Evolutionary conservation across 176 grass and related monocot species (phyloP), one percentile per base, ranked within the genome.

Genomic region (Triticum dicoccoides): DNA sequence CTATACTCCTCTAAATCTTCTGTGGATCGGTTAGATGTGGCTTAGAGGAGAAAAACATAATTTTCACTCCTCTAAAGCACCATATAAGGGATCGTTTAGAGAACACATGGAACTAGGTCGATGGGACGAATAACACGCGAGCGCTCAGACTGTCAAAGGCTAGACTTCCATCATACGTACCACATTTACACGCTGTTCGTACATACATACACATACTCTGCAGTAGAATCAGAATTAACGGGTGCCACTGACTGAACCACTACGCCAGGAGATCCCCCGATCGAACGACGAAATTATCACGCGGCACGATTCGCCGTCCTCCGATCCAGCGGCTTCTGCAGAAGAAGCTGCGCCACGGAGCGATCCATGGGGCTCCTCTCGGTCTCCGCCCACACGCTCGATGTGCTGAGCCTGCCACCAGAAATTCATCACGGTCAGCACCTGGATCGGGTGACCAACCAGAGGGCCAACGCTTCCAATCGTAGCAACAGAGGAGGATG

Each of bases 281-380:
- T 25, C 3, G 38, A 25, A 54, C 5, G 5, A 54, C 0, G 15
- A 18, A 6, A 73, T 73, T 2, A 27, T 47, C 6, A 47, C 3
- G 71, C 39, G 61, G 17, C 42, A 7, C 23, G 66, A 8, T 83
- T 71, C 25, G 67, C n/a, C 24, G 71, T 44, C 47, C 42, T 89
- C 52, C 2, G 9, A 17, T 65, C 5, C 13, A 20, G 61, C 9
- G 65, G 73, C 79, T 87, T 92, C 44, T 79, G 76, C 24, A 90
- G 89, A 45, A 95, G 90, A 11, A 95, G 88, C 59, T 88, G 69
- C 18, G 83, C 86, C 20, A 92, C 86, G 1, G 88, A 87, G 44
- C 78, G 86, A 79, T 95, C 90, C 63, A 90, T 70, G 1, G 88
- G 77, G 70, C 86, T 82, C 34, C 83, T 73, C 74, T 82, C 76